Evolutionary conservation across 202 grass and related monocot species (phyloP).

Genomic region (Panicum hallii): DNA sequence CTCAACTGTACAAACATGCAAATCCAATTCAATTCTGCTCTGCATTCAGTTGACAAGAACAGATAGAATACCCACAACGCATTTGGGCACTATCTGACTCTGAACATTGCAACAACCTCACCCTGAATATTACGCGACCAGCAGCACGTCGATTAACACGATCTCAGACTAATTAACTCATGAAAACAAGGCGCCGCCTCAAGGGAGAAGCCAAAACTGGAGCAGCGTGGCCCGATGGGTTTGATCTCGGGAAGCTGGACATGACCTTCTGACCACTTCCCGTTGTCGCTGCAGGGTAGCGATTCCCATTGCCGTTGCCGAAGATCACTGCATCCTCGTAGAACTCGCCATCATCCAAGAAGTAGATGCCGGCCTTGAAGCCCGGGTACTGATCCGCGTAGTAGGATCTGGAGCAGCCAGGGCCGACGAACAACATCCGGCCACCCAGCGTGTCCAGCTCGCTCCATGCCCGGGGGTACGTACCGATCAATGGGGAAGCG

Average conservation of each 20-base stretch:
- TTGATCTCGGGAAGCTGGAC: background rate
- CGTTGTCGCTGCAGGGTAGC: background rate
- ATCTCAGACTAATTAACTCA: background rate
- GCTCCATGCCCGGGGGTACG: background rate
- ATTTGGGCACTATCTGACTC: background rate
- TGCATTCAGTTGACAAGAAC: no score
- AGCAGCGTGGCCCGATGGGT: background rate
- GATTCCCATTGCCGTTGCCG: background rate
- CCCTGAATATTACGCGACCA: background rate
- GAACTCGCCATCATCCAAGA: background rate
- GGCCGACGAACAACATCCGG: background rate
- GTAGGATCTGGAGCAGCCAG: background rate
- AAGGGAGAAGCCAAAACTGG: background rate
- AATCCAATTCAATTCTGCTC: no score
- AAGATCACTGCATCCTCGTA: background rate
- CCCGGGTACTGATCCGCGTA: background rate
- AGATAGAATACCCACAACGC: no score
- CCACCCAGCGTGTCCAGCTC: background rate
- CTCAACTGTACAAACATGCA: no score
- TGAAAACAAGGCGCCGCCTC: background rate
- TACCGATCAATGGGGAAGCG: background rate
- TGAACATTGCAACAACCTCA: background rate
- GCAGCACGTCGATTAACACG: background rate
- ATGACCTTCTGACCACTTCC: background rate
- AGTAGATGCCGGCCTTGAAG: background rate